These are phyloP conservation scores for Catharanthus roseus DNA, from an alignment of 257 asterid species.

Conservation along the genomic window DNA sequence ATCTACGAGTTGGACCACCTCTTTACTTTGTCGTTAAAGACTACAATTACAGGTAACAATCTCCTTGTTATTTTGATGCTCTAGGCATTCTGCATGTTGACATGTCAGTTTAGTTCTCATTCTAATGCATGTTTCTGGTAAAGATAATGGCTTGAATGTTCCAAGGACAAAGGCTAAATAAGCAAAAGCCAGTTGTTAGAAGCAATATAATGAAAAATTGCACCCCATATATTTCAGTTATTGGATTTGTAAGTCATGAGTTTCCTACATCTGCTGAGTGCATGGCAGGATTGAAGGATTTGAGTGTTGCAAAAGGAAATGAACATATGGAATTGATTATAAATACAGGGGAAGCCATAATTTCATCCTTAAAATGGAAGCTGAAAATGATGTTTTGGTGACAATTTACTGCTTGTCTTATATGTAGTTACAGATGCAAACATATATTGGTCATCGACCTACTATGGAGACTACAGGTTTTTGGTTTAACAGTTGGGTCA, in stretches of 20 bases:
- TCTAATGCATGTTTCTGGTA: background rate
- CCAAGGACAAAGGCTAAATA: background rate
- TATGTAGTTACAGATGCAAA: background rate
- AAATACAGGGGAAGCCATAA: too few relatives aligned
- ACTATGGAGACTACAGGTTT: background rate
- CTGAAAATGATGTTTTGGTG: too few relatives aligned
- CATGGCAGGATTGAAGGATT: too few relatives aligned
- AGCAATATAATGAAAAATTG: background rate
- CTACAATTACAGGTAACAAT: slow-evolving; percentile 75
- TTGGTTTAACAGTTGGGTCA: too few relatives aligned
- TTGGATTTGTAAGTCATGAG: too few relatives aligned
- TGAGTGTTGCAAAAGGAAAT: too few relatives aligned
- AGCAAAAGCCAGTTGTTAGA: background rate
- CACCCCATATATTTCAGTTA: background rate
- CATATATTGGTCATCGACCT: background rate
- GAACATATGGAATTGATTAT: too few relatives aligned
- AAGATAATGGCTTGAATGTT: background rate
- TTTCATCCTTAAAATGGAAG: background rate
- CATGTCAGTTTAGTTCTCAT: background rate
- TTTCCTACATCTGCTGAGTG: too few relatives aligned
- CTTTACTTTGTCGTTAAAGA: slow-evolving; percentile 80
- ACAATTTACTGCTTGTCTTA: background rate
- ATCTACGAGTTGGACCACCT: slow-evolving; percentile 93
- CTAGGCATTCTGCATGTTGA: background rate
- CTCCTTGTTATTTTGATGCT: background rate